These are phyloP conservation scores for Hypoxylon intermedium DNA, from an alignment of 495 filamentous ascomycete species.

Conservation along the genomic window DNA sequence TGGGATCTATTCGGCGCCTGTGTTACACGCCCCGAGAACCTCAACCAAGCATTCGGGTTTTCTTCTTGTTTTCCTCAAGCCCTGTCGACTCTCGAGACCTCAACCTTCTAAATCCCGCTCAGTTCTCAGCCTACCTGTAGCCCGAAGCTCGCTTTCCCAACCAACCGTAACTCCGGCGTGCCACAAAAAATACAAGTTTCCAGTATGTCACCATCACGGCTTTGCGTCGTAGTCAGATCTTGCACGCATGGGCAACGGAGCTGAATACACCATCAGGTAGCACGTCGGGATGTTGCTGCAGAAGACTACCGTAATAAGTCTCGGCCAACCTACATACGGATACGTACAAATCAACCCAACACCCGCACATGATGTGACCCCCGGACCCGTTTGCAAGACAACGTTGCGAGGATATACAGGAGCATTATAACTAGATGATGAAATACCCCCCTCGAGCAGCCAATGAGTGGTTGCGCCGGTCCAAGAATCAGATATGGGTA, in stretches of 20 bases:
- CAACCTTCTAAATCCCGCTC: slow-evolving; percentile 19
- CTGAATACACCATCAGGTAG: slow-evolving; percentile 30
- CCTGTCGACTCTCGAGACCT: slow-evolving; percentile 8
- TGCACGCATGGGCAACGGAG: slow-evolving; percentile 23
- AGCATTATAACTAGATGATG: slow-evolving; percentile 26
- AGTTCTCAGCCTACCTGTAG: slow-evolving; percentile 4
- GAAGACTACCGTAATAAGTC: slow-evolving; percentile 1
- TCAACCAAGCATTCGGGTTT: slow-evolving; percentile 24
- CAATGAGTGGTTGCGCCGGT: slow-evolving; percentile 27
- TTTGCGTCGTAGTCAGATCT: slow-evolving; percentile 36
- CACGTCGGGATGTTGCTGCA: slow-evolving; percentile 32
- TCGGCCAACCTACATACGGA: neutral
- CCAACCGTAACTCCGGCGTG: slow-evolving; percentile 32
- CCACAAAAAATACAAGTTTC: slow-evolving; percentile 7
- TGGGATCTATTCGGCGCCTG: slow-evolving; percentile 6
- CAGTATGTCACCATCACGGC: slow-evolving; percentile 12
- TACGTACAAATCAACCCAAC: slow-evolving; percentile 24
- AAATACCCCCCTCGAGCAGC: slow-evolving; percentile 16
- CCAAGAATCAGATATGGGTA: slow-evolving; percentile 29
- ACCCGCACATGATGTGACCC: slow-evolving; percentile 31
- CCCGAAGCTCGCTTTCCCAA: neutral
- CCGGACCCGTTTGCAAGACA: slow-evolving; percentile 32
- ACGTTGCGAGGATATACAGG: slow-evolving; percentile 20
- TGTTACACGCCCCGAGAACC: slow-evolving; percentile 24
- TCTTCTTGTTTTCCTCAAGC: slow-evolving; percentile 13